phyloP scores from a whole-genome alignment of 1,284 basidiomycete species.

The Stygiomarasmius scandens region DNA sequence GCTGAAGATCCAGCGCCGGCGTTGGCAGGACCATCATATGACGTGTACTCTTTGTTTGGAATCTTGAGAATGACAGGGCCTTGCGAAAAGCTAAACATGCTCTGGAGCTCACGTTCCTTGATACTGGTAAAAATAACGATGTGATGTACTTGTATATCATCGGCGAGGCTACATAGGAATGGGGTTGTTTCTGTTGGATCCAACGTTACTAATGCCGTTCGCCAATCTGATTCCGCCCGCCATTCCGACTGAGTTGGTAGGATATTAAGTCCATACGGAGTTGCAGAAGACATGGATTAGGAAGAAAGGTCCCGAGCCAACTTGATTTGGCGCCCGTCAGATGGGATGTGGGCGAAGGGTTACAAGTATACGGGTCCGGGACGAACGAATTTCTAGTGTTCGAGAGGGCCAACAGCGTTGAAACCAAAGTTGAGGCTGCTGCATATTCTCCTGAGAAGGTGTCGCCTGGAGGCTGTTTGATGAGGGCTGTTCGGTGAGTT shows the following conservation, averaged over 20 bases:
- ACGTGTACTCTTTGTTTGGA: slow-evolving; percentile 84
- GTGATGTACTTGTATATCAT: slow-evolving; percentile 90
- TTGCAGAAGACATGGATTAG: slow-evolving; percentile 67
- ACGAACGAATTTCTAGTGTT: neutral
- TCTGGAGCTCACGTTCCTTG: slow-evolving; percentile 99
- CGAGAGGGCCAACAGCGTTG: slow-evolving; percentile 17
- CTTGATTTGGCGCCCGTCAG: slow-evolving; percentile 20
- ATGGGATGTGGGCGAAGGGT: neutral
- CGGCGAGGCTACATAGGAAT: slow-evolving; percentile 99
- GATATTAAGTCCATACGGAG: slow-evolving; percentile 73
- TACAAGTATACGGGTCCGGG: slow-evolving; percentile 1
- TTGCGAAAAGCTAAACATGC: slow-evolving; percentile 96
- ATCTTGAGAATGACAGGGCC: slow-evolving; percentile 98
- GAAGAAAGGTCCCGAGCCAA: slow-evolving; percentile 36
- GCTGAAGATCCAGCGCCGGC: slow-evolving; percentile 25
- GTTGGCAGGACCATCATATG: slow-evolving; percentile 55
- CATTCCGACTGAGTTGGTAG: slow-evolving; percentile 31
- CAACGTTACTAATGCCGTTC: slow-evolving; percentile 23
- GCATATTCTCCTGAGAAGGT: slow-evolving; percentile 36
- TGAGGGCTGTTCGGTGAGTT: slow-evolving; percentile 31
- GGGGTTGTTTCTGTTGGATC: slow-evolving; percentile 30
- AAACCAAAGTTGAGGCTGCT: slow-evolving; percentile 48
- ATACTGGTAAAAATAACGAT: slow-evolving; percentile 11
- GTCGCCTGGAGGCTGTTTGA: slow-evolving; percentile 39
- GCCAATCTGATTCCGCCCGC: slow-evolving; percentile 20